Evolutionary conservation across 2,329 filamentous ascomycete species (phyloP).

Genomic region (Neoarthrinium moseri): DNA sequence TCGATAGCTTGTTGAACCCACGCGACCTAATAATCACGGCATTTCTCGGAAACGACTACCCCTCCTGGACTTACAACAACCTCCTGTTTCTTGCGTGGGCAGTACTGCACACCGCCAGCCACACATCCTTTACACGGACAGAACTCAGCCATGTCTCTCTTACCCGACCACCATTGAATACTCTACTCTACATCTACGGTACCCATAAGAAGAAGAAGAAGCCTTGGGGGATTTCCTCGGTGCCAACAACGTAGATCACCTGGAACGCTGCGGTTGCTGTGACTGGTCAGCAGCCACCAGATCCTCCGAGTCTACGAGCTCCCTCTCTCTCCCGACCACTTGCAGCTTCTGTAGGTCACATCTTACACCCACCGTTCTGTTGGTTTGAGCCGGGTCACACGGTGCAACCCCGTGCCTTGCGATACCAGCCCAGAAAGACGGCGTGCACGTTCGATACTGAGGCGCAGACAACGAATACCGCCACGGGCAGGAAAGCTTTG

Average conservation of each 20-base stretch:
- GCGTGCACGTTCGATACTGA: conserved; percentile 2
- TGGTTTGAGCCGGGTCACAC: neutral
- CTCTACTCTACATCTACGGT: no score
- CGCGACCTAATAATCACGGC: no score
- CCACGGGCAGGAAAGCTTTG: neutral
- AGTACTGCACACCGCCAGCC: neutral
- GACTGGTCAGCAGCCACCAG: neutral
- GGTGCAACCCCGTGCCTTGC: neutral
- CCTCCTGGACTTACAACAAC: no score
- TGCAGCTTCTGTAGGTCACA: conserved; percentile 1
- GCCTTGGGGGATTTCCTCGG: no score
- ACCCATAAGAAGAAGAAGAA: no score
- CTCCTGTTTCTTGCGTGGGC: neutral
- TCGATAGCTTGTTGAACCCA: no score
- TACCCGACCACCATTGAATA: neutral
- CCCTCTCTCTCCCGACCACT: neutral
- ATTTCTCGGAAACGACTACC: no score
- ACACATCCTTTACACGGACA: neutral
- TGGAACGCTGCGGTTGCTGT: no score
- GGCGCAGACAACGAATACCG: neutral
- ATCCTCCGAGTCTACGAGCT: neutral
- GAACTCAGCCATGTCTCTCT: conserved; percentile 3
- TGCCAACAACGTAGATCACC: no score
- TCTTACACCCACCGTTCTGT: neutral
- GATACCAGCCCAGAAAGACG: neutral